These are phyloP conservation scores for Rhizomucor miehei DNA, from an alignment of 371 early-diverging fungal species.

Conservation along the genomic window DNA sequence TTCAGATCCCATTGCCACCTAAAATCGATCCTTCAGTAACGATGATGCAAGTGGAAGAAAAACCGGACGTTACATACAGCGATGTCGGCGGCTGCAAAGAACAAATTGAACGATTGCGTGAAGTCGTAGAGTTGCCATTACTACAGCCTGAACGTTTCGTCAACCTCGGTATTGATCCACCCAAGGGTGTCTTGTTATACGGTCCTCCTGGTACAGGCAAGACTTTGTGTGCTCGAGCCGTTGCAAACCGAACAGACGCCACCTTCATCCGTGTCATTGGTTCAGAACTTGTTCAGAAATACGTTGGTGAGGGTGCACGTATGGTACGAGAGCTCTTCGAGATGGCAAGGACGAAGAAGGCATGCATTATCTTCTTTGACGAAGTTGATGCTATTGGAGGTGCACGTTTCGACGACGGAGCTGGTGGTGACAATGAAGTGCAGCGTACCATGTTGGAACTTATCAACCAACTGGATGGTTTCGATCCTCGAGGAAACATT, in stretches of 20 bases:
- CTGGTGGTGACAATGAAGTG: constrained; percentile 97
- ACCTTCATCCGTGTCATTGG: constrained; percentile 99
- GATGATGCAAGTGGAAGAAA: constrained; percentile 99
- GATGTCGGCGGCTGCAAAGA: constrained; percentile 99
- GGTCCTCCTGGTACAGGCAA: constrained; percentile 99
- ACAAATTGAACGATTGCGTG: constrained; percentile 99
- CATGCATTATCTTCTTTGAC: constrained; percentile 99
- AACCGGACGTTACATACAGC: constrained; percentile 99
- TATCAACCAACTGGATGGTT: constrained; percentile 99
- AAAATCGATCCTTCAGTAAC: constrained; percentile 96
- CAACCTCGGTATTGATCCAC: constrained; percentile 99
- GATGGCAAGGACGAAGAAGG: constrained; percentile 88
- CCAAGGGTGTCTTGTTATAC: constrained; percentile 98
- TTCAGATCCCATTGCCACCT: constrained; percentile 93
- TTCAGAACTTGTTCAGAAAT: constrained; percentile 99
- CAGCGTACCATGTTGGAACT: constrained; percentile 99
- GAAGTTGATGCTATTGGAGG: constrained; percentile 99
- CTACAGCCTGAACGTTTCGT: constrained; percentile 99
- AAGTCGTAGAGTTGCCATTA: constrained; percentile 99
- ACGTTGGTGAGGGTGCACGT: constrained; percentile 99
- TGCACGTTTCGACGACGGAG: constrained; percentile 84
- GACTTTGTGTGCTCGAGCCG: constrained; percentile 98
- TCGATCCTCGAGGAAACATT: constrained; percentile 98
- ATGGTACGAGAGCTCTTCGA: constrained; percentile 99
- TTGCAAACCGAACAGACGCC: constrained; percentile 99